Percentiles rank a stretch among this genome's conserved stretches.
These are phyloP conservation scores for Fibroporia radiculosa DNA, from an alignment of 768 basidiomycete genomes.

Conservation along the genomic window DNA sequence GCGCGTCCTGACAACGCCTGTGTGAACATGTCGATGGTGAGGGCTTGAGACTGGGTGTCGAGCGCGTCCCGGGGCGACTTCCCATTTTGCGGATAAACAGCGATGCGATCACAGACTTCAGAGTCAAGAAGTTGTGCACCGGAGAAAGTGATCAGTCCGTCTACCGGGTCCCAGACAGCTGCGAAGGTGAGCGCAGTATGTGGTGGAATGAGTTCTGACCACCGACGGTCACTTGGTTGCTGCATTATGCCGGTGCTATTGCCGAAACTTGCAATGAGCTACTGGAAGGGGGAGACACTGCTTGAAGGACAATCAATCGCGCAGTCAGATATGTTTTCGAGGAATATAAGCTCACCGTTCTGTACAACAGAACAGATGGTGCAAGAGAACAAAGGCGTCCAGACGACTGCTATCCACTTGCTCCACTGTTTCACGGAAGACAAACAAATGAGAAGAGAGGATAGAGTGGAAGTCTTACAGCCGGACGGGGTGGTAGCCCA, in stretches of 20 bases:
- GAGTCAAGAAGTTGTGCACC: slow-evolving; percentile 36
- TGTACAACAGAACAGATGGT: neutral
- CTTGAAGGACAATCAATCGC: neutral
- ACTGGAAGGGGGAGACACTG: neutral
- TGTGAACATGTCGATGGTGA: slow-evolving; percentile 19
- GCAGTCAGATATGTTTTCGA: neutral
- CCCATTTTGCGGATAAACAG: slow-evolving; percentile 6
- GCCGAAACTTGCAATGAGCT: neutral
- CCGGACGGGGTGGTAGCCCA: neutral
- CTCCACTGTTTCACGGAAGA: neutral
- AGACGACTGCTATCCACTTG: neutral
- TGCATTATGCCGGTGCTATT: neutral
- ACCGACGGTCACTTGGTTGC: slow-evolving; percentile 26
- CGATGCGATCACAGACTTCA: slow-evolving; percentile 4
- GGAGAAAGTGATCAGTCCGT: slow-evolving; percentile 52
- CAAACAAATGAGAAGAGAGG: neutral
- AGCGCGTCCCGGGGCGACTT: slow-evolving; percentile 17
- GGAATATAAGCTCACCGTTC: no score
- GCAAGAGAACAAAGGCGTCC: neutral
- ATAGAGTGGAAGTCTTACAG: neutral
- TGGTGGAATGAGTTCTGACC: slow-evolving; percentile 53
- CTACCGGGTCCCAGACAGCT: slow-evolving; percentile 50
- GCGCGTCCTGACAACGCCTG: slow-evolving; percentile 8
- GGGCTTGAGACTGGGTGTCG: slow-evolving; percentile 19
- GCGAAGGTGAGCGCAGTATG: slow-evolving; percentile 51